A percentile compares a stretch with the other conserved stretches of the same genome.
These are phyloP conservation scores for Talaromyces sp. DNA, from an alignment of 2,329 filamentous ascomycete species.

Conservation along the genomic window DNA sequence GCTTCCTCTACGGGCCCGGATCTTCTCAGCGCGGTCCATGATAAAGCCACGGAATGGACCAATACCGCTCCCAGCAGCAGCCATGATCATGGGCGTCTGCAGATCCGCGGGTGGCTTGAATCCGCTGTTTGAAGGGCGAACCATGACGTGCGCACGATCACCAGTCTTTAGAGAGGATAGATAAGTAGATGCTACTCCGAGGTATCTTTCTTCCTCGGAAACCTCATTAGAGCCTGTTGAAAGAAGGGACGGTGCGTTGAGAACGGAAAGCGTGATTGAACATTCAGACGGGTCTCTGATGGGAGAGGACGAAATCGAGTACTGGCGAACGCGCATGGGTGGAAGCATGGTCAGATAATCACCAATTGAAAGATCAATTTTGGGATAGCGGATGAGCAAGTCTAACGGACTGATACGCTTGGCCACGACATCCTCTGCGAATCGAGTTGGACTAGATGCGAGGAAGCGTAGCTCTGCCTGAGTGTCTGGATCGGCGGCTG, in stretches of 20 bases:
- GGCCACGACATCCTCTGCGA: constrained; percentile 44
- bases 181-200: constrained; percentile 11
- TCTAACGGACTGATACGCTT: constrained; percentile 57
- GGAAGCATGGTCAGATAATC: constrained; percentile 67
- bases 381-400: constrained; percentile 59
- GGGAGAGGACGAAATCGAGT: constrained; percentile 72
- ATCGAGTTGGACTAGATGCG: constrained; percentile 29
- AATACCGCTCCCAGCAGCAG: constrained; percentile 45
- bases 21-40: constrained; percentile 50
- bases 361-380: constrained; percentile 56
- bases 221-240: neutral
- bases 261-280: constrained; percentile 56
- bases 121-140: constrained; percentile 29
- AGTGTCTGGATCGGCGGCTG: constrained; percentile 42
- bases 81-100: constrained; percentile 35
- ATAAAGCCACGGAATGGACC: constrained; percentile 60
- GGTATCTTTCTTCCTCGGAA: constrained; percentile 36
- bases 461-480: constrained; percentile 35
- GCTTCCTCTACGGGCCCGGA: constrained; percentile 19
- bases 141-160: constrained; percentile 27
- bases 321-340: constrained; percentile 72
- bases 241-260: neutral
- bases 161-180: constrained; percentile 41
- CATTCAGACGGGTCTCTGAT: constrained; percentile 51
- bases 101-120: constrained; percentile 32